phyloP scores from a whole-genome alignment of 2,329 filamentous ascomycete genomes.

The Didymella lethalis region DNA sequence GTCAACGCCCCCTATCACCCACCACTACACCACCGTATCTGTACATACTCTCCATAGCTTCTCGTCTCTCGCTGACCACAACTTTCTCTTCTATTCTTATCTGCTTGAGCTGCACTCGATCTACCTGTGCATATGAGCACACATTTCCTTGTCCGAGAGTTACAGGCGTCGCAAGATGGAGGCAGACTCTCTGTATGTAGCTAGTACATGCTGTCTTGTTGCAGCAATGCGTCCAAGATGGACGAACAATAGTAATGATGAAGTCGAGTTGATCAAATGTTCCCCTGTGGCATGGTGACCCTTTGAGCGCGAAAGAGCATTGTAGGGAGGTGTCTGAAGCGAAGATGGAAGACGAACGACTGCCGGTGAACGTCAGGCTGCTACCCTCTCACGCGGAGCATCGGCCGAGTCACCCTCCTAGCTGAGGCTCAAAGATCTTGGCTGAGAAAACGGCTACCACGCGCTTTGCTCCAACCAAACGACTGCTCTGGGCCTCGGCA shows the following conservation, averaged over 20 bases:
- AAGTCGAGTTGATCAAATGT: constrained; percentile 7
- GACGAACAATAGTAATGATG: constrained; percentile 24
- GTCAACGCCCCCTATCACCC: constrained; percentile 13
- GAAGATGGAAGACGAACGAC: constrained; percentile 2
- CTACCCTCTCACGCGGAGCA: neutral
- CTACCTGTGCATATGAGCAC: constrained; percentile 21
- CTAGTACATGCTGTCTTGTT: constrained; percentile 17
- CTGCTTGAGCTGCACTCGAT: constrained; percentile 21
- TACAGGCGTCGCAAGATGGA: constrained; percentile 13
- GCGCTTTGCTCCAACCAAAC: constrained; percentile 16
- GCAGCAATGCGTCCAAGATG: constrained; percentile 21
- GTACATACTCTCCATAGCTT: constrained; percentile 23
- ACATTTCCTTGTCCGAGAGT: constrained; percentile 24
- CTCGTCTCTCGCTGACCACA: constrained; percentile 18
- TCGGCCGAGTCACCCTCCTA: constrained; percentile 15
- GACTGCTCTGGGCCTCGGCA: constrained; percentile 27
- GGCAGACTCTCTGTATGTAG: constrained; percentile 15
- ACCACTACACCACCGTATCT: constrained; percentile 16
- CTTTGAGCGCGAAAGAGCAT: neutral
- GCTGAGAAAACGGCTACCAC: constrained; percentile 8
- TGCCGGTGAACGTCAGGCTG: constrained; percentile 1
- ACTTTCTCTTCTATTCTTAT: constrained; percentile 19
- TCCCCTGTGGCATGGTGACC: neutral
- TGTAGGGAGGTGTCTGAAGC: neutral
- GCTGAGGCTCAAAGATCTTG: constrained; percentile 18